Base-by-base conservation (phyloP, 352 stramenopile species). In the Phytophthora quininea region DNA sequence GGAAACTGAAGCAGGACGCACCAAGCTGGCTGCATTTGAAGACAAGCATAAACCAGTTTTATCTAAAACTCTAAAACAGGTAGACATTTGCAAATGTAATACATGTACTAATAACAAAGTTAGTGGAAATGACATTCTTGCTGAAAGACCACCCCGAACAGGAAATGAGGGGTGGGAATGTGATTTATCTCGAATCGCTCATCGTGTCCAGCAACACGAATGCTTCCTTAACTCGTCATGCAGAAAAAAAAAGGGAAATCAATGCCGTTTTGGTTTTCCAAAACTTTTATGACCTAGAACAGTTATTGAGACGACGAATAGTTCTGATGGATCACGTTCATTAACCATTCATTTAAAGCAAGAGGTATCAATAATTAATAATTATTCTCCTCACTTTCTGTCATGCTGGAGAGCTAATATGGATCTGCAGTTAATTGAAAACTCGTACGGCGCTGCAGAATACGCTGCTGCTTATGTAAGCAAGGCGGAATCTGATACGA, bases 381-480 rank as follows among this genome's bases (percentile, higher is more conserved):
- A 61, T n/a, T 67, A 56, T 35, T 47, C 0, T 6, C 30, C 30
- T 3, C 4, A 49, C 48, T 55, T 59, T 3, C 46, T 31, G 0
- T 19, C 3, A 54, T 51, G 19, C 0, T 70, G 67, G 60, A n/a
- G 67, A 12, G 67, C 67, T 7, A 74, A 74, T n/a, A 74, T 74
- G 67, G 67, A 75, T 37, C 45, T 71, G 1, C 54, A 76, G 30
- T 10, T 10, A 11, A 61, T 76, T 27, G 63, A 62, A 0, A 76
- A 76, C 35, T 62, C 58, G 9, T 69, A 71, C 32, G 58, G 68
- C 4, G 68, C 52, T 0, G 62, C 62, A 0, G 68, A 76, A 14
- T 76, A 76, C 31, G 64, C 63, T n/a, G 63, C 62, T 33, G 62
- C 62, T 0, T 76, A 68, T n/a, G 31, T 69, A 1, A 76, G 68